These are phyloP conservation scores for Malus hybrid DNA, from an alignment of 331 rosid species.

Conservation along the genomic window DNA sequence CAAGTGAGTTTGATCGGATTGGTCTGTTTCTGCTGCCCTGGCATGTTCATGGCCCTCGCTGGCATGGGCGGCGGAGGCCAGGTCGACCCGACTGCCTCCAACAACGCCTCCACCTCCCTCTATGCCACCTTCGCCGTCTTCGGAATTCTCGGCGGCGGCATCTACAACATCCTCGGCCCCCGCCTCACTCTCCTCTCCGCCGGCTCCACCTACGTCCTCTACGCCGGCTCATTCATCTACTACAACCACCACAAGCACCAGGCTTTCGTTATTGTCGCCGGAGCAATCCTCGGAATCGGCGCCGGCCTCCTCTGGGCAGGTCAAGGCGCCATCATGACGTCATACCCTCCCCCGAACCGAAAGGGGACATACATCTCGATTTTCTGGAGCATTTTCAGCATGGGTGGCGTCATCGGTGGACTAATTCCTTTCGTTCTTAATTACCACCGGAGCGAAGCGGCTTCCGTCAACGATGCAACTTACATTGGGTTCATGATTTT, in stretches of 20 bases:
- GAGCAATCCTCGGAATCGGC: conserved; percentile 67
- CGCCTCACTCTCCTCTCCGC: conserved; percentile 73
- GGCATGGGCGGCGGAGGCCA: conserved; percentile 99
- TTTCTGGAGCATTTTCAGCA: conserved; percentile 87
- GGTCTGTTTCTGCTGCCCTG: conserved; percentile 93
- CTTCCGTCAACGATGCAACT: conserved; percentile 75
- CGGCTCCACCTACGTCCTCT: conserved; percentile 69
- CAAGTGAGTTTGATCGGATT: conserved; percentile 62
- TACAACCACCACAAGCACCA: conserved; percentile 75
- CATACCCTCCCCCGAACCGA: conserved; percentile 68
- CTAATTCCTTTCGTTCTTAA: conserved; percentile 65
- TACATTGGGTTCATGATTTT: conserved; percentile 81
- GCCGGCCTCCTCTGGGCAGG: conserved; percentile 92
- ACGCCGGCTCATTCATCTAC: conserved; percentile 84
- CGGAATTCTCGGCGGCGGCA: conserved; percentile 88
- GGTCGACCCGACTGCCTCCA: conserved; percentile 56
- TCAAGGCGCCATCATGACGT: conserved; percentile 93
- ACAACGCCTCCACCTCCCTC: conserved; percentile 79
- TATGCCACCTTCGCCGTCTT: conserved; percentile 69
- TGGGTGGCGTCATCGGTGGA: conserved; percentile 95
- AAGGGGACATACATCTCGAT: conserved; percentile 81
- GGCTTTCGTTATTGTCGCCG: conserved; percentile 60
- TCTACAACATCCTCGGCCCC: conserved; percentile 93
- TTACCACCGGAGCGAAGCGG: conserved; percentile 43
- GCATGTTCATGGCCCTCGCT: conserved; percentile 88